These are phyloP conservation scores for Heliamphora pulchella DNA, from an alignment of 179 eudicot species.

Conservation along the genomic window DNA sequence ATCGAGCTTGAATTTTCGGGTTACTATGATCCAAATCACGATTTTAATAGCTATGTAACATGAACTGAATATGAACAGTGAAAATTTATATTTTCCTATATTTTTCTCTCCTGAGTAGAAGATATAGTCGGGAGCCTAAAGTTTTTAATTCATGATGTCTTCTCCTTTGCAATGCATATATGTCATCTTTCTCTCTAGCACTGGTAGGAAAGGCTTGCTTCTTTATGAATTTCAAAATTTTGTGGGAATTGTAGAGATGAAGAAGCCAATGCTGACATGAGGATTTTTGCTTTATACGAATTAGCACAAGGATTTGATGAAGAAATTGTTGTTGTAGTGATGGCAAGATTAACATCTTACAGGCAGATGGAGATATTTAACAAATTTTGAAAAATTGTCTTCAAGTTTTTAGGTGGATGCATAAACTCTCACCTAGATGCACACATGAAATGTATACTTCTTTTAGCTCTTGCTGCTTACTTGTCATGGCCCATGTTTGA, in stretches of 20 bases:
- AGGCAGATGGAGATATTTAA: constrained; percentile 86
- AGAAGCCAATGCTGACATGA: constrained; percentile 17
- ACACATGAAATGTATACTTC: neutral
- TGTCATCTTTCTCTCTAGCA: neutral
- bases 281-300: constrained; percentile 43
- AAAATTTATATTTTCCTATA: too few species aligned
- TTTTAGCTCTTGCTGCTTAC: constrained; percentile 10
- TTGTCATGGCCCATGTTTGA: neutral
- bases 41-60: too few species aligned
- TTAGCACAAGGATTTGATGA: constrained; percentile 93
- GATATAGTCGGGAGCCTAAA: too few species aligned
- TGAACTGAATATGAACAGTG: too few species aligned
- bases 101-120: too few species aligned
- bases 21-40: too few species aligned
- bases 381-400: neutral
- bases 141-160: neutral
- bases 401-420: neutral
- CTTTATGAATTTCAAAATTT: constrained; percentile 4
- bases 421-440: neutral
- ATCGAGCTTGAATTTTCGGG: too few species aligned
- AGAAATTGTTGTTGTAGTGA: constrained; percentile 87
- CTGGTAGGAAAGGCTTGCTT: neutral
- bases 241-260: neutral
- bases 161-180: neutral
- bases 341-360: constrained; percentile 78